Evolutionary conservation across 306 rosid genomes (phyloP).

Genomic region (Potentilla sterilis): DNA sequence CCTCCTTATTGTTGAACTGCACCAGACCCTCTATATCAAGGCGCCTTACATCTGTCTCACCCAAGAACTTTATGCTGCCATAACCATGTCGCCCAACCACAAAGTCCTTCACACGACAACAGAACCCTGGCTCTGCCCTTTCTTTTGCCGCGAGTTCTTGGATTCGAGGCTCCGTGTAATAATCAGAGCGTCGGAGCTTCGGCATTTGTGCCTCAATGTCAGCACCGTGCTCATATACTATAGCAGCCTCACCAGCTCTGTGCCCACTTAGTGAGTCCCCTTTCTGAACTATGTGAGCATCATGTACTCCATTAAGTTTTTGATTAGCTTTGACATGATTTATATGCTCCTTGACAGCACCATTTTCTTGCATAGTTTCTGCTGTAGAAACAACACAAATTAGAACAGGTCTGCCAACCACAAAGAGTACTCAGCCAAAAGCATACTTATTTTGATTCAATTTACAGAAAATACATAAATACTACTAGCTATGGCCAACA

Average conservation of each 20-base stretch:
- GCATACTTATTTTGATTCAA: background rate
- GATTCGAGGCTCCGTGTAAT: constrained; percentile 83
- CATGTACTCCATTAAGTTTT: constrained; percentile 55
- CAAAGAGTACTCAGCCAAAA: background rate
- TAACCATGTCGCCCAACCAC: constrained; percentile 88
- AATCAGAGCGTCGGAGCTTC: constrained; percentile 82
- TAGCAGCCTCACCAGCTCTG: constrained; percentile 98
- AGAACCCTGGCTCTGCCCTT: constrained; percentile 91
- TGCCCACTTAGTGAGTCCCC: constrained; percentile 71
- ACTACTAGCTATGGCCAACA: background rate
- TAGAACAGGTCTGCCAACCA: background rate
- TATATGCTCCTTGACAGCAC: constrained; percentile 41
- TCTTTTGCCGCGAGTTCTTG: constrained; percentile 97
- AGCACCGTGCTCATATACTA: constrained; percentile 95
- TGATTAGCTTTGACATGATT: constrained; percentile 43
- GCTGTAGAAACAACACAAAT: constrained; percentile 38
- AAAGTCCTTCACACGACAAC: constrained; percentile 78
- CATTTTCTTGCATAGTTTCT: constrained; percentile 53
- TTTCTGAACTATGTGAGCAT: constrained; percentile 59
- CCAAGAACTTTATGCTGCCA: constrained; percentile 88
- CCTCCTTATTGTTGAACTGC: constrained; percentile 90
- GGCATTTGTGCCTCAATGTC: constrained; percentile 97
- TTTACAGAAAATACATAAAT: background rate
- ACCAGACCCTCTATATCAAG: constrained; percentile 85
- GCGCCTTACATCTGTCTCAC: constrained; percentile 86